Conservation (phyloP, 306 rosid genomes). For the Fagus sylvatica region DNA sequence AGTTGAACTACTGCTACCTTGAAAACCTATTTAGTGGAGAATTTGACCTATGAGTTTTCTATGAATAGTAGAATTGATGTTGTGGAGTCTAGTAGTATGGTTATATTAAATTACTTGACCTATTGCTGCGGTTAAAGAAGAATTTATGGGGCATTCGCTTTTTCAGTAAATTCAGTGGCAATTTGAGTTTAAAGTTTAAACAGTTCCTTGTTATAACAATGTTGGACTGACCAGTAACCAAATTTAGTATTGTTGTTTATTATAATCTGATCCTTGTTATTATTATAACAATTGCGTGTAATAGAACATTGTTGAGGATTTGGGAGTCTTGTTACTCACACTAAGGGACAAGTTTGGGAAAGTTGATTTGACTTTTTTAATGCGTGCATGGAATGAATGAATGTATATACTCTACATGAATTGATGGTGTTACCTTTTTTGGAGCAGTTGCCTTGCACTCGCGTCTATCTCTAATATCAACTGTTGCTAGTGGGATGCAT, state of each 20-base stretch:
- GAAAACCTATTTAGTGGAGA: not conserved
- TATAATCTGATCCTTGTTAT: not conserved
- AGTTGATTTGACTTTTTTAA: not conserved
- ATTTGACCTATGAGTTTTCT: not conserved
- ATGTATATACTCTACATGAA: not conserved
- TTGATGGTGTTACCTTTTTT: not conserved
- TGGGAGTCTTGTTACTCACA: not conserved
- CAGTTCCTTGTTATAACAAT: not conserved
- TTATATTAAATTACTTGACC: not conserved
- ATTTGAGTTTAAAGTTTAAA: not conserved
- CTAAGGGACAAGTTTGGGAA: not conserved
- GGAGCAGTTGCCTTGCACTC: not conserved
- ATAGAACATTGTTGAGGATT: not conserved
- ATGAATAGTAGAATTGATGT: not conserved
- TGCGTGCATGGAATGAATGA: not conserved
- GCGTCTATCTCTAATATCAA: not conserved
- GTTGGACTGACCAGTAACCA: not conserved
- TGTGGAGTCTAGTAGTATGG: not conserved
- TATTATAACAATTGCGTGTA: not conserved
- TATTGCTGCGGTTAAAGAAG: not conserved
- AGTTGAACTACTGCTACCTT: not conserved
- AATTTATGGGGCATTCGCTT: constrained; percentile 8
- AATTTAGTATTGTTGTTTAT: not conserved
- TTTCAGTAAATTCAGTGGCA: not conserved
- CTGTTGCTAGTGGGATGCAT: not conserved